phyloP scores from a whole-genome alignment of 2,329 filamentous ascomycete genomes.

The Ophiocordyceps camponoti-leonardi region DNA sequence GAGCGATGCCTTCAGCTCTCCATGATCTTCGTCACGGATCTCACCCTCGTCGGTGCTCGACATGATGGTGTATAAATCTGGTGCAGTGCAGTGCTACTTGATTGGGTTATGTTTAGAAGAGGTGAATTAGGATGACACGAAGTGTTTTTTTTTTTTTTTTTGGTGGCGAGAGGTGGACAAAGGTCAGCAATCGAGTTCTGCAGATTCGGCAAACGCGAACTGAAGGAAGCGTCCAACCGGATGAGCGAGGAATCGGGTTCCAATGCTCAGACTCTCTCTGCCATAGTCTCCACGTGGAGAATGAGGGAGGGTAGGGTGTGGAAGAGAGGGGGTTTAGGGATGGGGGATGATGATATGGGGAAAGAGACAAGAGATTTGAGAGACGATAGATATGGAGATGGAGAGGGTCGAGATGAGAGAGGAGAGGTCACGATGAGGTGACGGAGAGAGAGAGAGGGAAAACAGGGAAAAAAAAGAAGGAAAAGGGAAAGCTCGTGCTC shows the following conservation, averaged over 20 bases:
- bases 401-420: neutral
- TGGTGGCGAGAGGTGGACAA: constrained; percentile 5
- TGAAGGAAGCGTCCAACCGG: constrained; percentile 24
- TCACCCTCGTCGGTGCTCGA: constrained; percentile 73
- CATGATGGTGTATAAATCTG: constrained; percentile 14
- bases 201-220: constrained; percentile 9
- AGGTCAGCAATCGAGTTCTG: constrained; percentile 19
- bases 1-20: constrained; percentile 68
- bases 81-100: neutral
- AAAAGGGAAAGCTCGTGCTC: too few relatives aligned
- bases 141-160: too few relatives aligned
- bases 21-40: constrained; percentile 57
- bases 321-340: neutral
- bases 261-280: constrained; percentile 12
- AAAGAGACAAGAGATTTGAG: neutral
- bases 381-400: neutral
- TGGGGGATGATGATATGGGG: neutral
- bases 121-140: too few relatives aligned
- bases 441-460: too few relatives aligned
- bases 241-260: constrained; percentile 19
- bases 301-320: neutral
- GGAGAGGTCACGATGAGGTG: too few relatives aligned
- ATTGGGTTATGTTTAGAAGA: neutral
- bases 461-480: too few relatives aligned
- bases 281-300: constrained; percentile 3